A percentile compares a stretch with the other conserved stretches of the same genome.
Conservation (phyloP, 1,284 basidiomycete genomes). For the Pisolithus thermaeus region DNA sequence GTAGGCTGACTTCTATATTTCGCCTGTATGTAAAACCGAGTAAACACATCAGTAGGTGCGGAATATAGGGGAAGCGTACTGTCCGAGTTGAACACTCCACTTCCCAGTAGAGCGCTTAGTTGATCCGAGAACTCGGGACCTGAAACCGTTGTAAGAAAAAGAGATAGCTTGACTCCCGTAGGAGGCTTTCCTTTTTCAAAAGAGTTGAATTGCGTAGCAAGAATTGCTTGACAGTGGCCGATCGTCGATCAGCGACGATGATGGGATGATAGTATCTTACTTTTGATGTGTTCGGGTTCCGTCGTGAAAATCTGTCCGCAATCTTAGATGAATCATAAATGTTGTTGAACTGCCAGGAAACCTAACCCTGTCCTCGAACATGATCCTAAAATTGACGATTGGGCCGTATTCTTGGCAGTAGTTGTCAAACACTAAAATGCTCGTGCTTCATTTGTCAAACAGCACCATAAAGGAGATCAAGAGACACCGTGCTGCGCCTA, state of each 20-base stretch:
- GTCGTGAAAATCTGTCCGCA: neutral
- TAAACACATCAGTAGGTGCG: neutral
- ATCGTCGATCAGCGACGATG: neutral
- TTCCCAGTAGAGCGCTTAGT: too few relatives aligned
- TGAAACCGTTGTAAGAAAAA: too few relatives aligned
- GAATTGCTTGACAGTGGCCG: conserved; percentile 21
- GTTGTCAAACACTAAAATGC: too few relatives aligned
- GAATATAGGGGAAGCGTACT: conserved; percentile 16
- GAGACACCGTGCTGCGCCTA: too few relatives aligned
- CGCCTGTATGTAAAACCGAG: too few relatives aligned
- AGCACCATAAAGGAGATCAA: too few relatives aligned
- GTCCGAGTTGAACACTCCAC: too few relatives aligned
- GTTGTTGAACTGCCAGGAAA: neutral
- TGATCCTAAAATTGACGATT: conserved; percentile 24
- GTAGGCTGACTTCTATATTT: too few relatives aligned
- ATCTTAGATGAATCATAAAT: neutral
- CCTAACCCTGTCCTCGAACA: conserved; percentile 29
- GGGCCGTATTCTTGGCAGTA: conserved; percentile 20
- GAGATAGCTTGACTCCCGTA: too few relatives aligned
- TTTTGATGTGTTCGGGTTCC: conserved; percentile 36
- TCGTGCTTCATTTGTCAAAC: too few relatives aligned
- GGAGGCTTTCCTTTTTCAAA: too few relatives aligned
- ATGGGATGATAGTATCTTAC: conserved; percentile 5
- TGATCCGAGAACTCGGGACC: too few relatives aligned
- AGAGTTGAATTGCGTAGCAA: conserved; percentile 35